Evolutionary conservation across 108 stramenopile species (phyloP).

Genomic region (Pseudonitzschia multistriata): DNA sequence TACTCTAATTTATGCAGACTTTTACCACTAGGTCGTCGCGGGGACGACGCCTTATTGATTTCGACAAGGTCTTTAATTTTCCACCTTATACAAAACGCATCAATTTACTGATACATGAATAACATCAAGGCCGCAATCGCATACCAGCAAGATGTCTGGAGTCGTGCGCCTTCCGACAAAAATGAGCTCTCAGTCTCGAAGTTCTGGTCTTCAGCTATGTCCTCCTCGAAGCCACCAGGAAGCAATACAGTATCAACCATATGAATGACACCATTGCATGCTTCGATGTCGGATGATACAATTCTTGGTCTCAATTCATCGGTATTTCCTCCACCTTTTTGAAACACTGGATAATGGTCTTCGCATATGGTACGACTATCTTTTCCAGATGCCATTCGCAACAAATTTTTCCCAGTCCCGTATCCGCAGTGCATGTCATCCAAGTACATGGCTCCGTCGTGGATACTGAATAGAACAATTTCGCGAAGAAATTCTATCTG

Average conservation of each 20-base stretch:
- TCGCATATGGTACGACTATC: slow-evolving; percentile 27
- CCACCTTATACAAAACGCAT: not conserved
- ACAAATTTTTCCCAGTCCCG: slow-evolving; percentile 15
- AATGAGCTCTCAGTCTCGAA: not conserved
- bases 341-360: slow-evolving; percentile 7
- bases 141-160: not conserved
- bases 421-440: slow-evolving; percentile 14
- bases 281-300: slow-evolving; percentile 35
- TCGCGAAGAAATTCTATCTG: slow-evolving; percentile 12
- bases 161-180: not conserved
- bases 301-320: slow-evolving; percentile 23
- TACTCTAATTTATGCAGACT: too few species aligned
- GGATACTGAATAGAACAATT: slow-evolving; percentile 18
- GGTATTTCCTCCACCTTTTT: slow-evolving; percentile 33
- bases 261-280: slow-evolving; percentile 58
- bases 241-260: slow-evolving; percentile 36
- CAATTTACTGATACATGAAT: not conserved
- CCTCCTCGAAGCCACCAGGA: not conserved
- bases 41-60: too few species aligned
- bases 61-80: too few species aligned
- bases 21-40: too few species aligned
- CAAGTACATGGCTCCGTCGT: not conserved
- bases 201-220: not conserved
- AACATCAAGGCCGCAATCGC: not conserved
- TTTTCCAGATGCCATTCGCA: slow-evolving; percentile 39